A percentile compares a stretch with the other conserved stretches of the same genome.
Conservation (phyloP, 139 green algal species). For the Edaphochlamys debaryana region DNA sequence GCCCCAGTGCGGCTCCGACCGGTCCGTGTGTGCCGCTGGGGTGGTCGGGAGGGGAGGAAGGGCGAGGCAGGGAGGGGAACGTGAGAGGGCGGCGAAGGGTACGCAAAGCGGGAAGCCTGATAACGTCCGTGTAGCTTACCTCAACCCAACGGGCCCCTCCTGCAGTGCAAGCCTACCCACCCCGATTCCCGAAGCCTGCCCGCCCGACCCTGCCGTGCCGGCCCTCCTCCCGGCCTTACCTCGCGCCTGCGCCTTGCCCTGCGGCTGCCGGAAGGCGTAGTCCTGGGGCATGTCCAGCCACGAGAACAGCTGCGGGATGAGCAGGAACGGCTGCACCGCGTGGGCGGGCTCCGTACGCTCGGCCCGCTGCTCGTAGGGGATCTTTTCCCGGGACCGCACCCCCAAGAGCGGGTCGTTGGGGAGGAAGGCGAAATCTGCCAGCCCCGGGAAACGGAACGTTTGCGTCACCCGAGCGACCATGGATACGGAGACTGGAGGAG, state of each 20-base stretch:
- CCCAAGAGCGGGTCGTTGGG: conserved; percentile 32
- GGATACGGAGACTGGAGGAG: not conserved
- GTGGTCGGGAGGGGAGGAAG: no score
- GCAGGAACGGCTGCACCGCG: conserved; percentile 40
- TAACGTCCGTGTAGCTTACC: no score
- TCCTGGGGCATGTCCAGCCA: conserved; percentile 58
- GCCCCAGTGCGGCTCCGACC: conserved; percentile 14
- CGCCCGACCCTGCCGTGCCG: no score
- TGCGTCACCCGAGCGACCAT: conserved; percentile 14
- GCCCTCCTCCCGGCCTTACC: no score
- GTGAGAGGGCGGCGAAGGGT: no score
- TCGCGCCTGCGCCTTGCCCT: not conserved
- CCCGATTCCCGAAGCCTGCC: no score
- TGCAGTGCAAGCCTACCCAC: no score
- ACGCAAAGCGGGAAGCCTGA: no score
- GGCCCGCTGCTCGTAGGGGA: conserved; percentile 35
- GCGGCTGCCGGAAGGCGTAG: conserved; percentile 54
- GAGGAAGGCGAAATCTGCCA: conserved; percentile 62
- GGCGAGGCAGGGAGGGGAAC: no score
- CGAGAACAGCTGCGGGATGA: conserved; percentile 59
- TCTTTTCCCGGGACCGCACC: not conserved
- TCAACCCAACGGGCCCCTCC: no score
- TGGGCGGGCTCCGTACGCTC: conserved; percentile 43
- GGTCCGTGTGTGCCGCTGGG: no score
- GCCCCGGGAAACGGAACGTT: conserved; percentile 52